Base-by-base conservation (phyloP, 208 protist species). In the Trypanosoma caninum region DNA sequence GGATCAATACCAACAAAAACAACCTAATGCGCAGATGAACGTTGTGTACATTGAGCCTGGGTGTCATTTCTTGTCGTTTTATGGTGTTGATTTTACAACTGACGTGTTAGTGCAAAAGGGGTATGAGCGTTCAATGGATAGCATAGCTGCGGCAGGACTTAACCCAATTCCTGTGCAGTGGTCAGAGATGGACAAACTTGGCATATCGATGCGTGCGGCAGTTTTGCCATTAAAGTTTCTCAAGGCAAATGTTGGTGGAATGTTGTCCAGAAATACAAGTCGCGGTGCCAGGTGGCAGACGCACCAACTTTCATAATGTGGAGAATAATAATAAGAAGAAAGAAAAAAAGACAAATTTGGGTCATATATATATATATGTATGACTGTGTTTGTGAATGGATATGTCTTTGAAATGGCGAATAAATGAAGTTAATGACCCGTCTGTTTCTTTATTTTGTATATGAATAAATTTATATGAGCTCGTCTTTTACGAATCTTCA, bases 121-220 rank as follows among this genome's bases (percentile, higher is more conserved):
- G 0, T 96, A 90, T 53, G 90, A 96, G 42, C 72, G 84, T 18
- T 93, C 87, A 16, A 94, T 96, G 85, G 90, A 96, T 42, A 83
- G 75, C 50, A 68, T 96, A 46, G 85, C 87, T 13, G 83, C 84
- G 2, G 87, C 83, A 6, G 90, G 90, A 2, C 71, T 96, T 5
- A 94, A 94, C 44, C 90, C 90, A 0, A 93, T 96, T 58, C 75
- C 90, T n/a, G 83, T 94, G 56, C 81, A 93, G 73, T 96, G 90
- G 87, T 94, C 90, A 18, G 90, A 96, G 65, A 91, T 96, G 84
- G 87, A 94, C 46, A 96, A 96, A 62, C 72, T 96, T 20, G 90
- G 90, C 27, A 81, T 96, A 34, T 96, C 90, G 10, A 96, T 96
- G 85, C 80, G 90, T 16, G 60, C 85, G 14, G 80, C 87, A 9